These are phyloP conservation scores for Astrothelium macrocarpum DNA, from an alignment of 495 filamentous ascomycete species.

Conservation along the genomic window DNA sequence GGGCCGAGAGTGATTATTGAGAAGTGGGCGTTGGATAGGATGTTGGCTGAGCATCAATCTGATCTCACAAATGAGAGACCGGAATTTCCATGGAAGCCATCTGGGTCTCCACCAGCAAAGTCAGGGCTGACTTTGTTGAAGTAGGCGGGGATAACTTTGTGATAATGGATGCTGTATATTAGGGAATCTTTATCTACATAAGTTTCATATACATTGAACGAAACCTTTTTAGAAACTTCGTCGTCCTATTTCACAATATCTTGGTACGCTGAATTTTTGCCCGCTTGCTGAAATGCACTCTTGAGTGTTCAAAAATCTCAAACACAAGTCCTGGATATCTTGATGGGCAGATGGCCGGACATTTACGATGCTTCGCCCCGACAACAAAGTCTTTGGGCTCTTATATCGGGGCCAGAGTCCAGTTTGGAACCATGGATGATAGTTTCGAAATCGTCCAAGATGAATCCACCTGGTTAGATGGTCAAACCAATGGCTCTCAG, in stretches of 20 bases:
- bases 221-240: too few relatives aligned
- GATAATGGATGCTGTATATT: neutral
- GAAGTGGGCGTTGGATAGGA: constrained; percentile 62
- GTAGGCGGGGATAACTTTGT: neutral
- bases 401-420: too few relatives aligned
- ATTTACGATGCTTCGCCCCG: too few relatives aligned
- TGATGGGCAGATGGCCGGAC: too few relatives aligned
- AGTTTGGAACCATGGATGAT: too few relatives aligned
- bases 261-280: too few relatives aligned
- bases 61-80: constrained; percentile 43
- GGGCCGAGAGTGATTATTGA: constrained; percentile 79
- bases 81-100: neutral
- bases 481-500: neutral
- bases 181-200: neutral
- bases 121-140: constrained; percentile 2
- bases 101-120: neutral
- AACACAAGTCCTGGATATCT: neutral
- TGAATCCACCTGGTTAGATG: too few relatives aligned
- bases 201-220: neutral
- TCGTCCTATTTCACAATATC: too few relatives aligned
- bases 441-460: too few relatives aligned
- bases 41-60: constrained; percentile 65
- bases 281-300: too few relatives aligned
- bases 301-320: too few relatives aligned
- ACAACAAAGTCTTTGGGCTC: too few relatives aligned